Base-by-base conservation (phyloP, 75 land plant genomes). In the Picea glauca region DNA sequence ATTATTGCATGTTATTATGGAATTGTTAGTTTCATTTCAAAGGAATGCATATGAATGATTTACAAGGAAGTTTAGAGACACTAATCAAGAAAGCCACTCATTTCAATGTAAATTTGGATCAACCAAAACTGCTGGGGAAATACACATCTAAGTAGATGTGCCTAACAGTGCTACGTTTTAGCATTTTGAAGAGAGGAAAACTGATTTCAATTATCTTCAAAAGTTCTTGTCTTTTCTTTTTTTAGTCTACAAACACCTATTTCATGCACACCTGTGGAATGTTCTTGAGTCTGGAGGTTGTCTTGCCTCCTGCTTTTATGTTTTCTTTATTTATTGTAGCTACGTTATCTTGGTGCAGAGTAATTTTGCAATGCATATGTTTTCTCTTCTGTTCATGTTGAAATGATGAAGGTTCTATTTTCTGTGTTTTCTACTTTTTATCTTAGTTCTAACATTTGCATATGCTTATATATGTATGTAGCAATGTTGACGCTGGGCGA, bases 401-500 rank as follows among this genome's bases (percentile, higher is more conserved):
- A 8, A 68, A 38, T 35, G 38, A 21, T 20, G n/a, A 8, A 40
- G 21, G 50, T 9, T 40, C 46, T 40, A 40, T 40, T 70, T 63
- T 17, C n/a, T 17, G 21, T 78, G 1, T 63, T 62, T 38, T 3
- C 21, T 15, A 7, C 68, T 17, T 78, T 60, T 7, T 78, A 40
- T 35, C 13, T 73, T 78, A 32, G 54, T 76, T 35, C 18, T 56
- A 32, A 76, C 17, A 33, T 62, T 59, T 76, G 33, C 20, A 56
- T 57, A 67, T 72, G 8, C 54, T 50, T 50, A 9, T 50, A 50
- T 50, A 31, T 78, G 23, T 78, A 80, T 5, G 77, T 85, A 96
- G 99, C 80, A 96, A 96, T 89, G 88, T 96, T 77, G 93, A 91
- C 33, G 99, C 99, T 79, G 99, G 99, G 58, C 81, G 78, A 76